Evolutionary conservation across 75 land plant genomes (phyloP), one percentile per base, ranked within the genome.

Genomic region (Cryptomeria japonica): DNA sequence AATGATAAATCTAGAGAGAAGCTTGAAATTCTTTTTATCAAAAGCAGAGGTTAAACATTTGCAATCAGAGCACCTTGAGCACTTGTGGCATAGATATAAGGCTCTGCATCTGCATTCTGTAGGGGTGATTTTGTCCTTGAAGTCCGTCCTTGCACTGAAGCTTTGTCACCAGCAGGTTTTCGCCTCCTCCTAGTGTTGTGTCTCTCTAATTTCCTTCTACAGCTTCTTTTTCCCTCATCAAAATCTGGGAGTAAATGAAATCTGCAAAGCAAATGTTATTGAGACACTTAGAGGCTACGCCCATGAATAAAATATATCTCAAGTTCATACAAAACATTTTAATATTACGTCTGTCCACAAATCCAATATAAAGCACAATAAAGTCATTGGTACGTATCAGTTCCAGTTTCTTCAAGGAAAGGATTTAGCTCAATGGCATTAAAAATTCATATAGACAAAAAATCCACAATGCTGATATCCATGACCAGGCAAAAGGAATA

Each of bases 201-300:
- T 56, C 95, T 90, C 87, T 98, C 97, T 87, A 98, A 87, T 88
- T 98, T 98, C 88, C 99, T 95, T 86, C 99, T 92, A 87, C 99
- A 98, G 88, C 99, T 98, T 58, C 99, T 91, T 84, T 98, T 98
- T 38, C 93, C 99, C 84, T 97, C 99, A 90, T 98, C 99, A 94
- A 98, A 98, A 91, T 98, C 97, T 49, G 94, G 86, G 72, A 98
- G 88, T 49, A 92, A 68, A 86, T 98, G 99, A 92, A 98, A 98
- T 92, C 99, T 98, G 95, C 34, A 55, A 86, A 19, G 70, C 88
- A 16, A 87, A 51, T 85, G 56, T 53, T 37, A 3, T 46, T 34
- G 32, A 85, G 56, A 41, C 56, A 19, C 86, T 53, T 53, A 85
- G 32, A 84, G 41, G 38, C 58, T 53, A 56, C 3, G 9, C 56